Percentiles rank a stretch among this genome's conserved stretches.
Conservation (phyloP, 1,139 yeast species). For the Saccharomyces hybrid region DNA sequence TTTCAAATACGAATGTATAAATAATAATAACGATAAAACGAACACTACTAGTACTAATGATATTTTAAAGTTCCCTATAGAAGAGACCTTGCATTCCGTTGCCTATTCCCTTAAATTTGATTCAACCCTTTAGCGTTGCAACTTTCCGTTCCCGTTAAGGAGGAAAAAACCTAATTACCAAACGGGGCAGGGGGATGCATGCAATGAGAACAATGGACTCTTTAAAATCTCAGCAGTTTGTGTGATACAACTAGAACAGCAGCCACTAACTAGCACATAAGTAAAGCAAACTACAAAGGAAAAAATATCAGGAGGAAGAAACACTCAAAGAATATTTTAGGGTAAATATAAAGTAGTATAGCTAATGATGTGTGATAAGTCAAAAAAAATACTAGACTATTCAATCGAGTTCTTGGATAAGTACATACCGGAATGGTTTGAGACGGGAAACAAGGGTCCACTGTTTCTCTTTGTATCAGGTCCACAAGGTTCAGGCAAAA, state of each 20-base stretch:
- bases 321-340: constrained; percentile 10
- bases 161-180: neutral
- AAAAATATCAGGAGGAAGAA: constrained; percentile 10
- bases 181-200: neutral
- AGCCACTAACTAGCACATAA: neutral
- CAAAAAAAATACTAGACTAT: constrained; percentile 9
- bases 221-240: neutral
- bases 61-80: neutral
- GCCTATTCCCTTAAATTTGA: neutral
- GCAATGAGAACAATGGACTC: neutral
- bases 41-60: neutral
- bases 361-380: neutral
- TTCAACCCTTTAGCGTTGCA: neutral
- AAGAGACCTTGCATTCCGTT: neutral
- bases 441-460: constrained; percentile 33
- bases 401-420: constrained; percentile 18
- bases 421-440: constrained; percentile 21
- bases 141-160: neutral
- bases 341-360: neutral
- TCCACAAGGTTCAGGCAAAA: constrained; percentile 92
- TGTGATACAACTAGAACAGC: neutral
- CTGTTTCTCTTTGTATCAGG: constrained; percentile 69
- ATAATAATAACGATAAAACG: neutral
- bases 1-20: too few species aligned
- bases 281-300: neutral